Evolutionary conservation across 2,329 filamentous ascomycete species (phyloP).

Genomic region (Stachybotrys elegans): DNA sequence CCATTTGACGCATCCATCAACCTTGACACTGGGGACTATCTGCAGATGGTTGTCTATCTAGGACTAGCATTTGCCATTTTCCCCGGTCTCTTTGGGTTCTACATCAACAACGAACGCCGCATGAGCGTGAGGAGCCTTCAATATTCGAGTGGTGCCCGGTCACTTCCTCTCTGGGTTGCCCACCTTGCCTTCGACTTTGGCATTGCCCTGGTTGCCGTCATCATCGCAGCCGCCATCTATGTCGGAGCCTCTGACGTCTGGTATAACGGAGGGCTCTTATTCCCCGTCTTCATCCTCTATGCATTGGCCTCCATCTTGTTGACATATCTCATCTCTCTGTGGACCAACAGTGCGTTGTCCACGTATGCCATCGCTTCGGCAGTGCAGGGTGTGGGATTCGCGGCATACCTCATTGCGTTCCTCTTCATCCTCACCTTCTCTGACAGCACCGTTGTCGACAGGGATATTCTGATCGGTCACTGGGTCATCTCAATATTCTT

Average conservation of each 20-base stretch:
- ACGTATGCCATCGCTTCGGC: constrained; percentile 6
- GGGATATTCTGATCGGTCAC: constrained; percentile 62
- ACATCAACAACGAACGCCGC: constrained; percentile 72
- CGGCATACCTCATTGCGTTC: constrained; percentile 39
- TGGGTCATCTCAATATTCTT: constrained; percentile 63
- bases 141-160: constrained; percentile 80
- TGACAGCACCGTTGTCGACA: constrained; percentile 61
- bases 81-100: constrained; percentile 77
- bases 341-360: constrained; percentile 55
- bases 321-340: constrained; percentile 58
- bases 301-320: constrained; percentile 68
- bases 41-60: constrained; percentile 75
- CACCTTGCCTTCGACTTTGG: constrained; percentile 71
- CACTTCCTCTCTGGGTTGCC: constrained; percentile 72
- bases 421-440: constrained; percentile 67
- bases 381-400: constrained; percentile 11
- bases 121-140: constrained; percentile 73
- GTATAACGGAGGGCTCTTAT: constrained; percentile 66
- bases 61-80: constrained; percentile 70
- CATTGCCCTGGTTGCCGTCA: constrained; percentile 58
- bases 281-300: constrained; percentile 71
- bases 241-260: constrained; percentile 56
- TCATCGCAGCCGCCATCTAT: constrained; percentile 63
- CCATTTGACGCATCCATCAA: constrained; percentile 67
- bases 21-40: constrained; percentile 59